Conservation (phyloP, 2,329 filamentous ascomycete species). For the Penicillium brevicompactum region DNA sequence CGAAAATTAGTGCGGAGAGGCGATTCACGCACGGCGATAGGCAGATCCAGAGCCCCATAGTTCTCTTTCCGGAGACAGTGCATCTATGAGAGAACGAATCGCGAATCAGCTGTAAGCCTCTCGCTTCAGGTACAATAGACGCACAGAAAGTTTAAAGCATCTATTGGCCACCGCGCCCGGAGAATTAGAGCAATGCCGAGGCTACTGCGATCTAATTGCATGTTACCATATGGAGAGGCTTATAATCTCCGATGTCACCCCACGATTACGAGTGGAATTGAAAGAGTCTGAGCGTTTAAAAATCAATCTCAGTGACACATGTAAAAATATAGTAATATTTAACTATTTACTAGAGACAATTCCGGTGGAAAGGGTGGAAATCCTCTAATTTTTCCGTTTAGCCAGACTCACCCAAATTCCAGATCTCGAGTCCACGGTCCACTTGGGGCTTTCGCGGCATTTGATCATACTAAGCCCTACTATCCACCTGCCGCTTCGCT, state of each 20-base stretch:
- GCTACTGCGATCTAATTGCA: too few species aligned
- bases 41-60: conserved; percentile 24
- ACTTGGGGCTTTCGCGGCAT: background rate
- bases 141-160: background rate
- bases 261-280: too few species aligned
- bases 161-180: too few species aligned
- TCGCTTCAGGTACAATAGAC: background rate
- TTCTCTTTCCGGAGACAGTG: conserved; percentile 12
- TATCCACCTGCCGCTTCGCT: background rate
- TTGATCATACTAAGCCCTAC: background rate
- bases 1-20: conserved; percentile 17
- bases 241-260: background rate
- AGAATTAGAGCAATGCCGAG: too few species aligned
- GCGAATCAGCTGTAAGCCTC: background rate
- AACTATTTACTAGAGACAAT: background rate
- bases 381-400: background rate
- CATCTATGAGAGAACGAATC: background rate
- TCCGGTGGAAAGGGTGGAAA: background rate
- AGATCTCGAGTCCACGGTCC: background rate
- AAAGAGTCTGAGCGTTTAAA: too few species aligned
- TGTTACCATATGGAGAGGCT: background rate
- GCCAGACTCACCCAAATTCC: background rate
- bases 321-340: background rate
- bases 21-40: conserved; percentile 16
- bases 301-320: background rate